phyloP scores from a whole-genome alignment of 768 basidiomycete species.

The Mycena epipterygia region DNA sequence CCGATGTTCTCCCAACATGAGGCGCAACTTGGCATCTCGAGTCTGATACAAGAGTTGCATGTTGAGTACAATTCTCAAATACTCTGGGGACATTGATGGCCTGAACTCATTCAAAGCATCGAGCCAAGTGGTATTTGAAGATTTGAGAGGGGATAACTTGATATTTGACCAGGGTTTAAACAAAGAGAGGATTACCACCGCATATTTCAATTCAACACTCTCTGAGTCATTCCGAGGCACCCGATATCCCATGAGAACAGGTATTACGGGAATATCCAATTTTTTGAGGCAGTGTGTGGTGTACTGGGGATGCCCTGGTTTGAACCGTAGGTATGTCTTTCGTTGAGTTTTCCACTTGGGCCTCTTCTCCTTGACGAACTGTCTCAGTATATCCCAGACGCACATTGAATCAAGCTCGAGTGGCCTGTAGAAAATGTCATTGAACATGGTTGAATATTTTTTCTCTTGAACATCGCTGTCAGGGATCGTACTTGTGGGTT shows the following conservation, averaged over 20 bases:
- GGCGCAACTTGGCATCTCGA: constrained; percentile 19
- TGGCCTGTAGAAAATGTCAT: constrained; percentile 30
- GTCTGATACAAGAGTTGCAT: constrained; percentile 28
- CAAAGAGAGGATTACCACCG: constrained; percentile 4
- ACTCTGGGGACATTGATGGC: not conserved
- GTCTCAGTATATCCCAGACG: constrained; percentile 21
- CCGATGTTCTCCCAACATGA: no score
- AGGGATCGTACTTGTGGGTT: not conserved
- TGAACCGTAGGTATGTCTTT: constrained; percentile 23
- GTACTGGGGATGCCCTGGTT: constrained; percentile 26
- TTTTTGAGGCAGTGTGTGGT: constrained; percentile 21
- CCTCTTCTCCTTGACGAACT: constrained; percentile 6
- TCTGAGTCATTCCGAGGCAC: constrained; percentile 24
- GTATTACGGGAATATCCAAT: constrained; percentile 10
- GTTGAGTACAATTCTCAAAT: constrained; percentile 1
- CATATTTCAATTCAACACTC: constrained; percentile 12
- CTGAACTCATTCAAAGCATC: constrained; percentile 1
- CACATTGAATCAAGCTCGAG: constrained; percentile 9
- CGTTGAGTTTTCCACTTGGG: constrained; percentile 15
- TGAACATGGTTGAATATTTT: constrained; percentile 16
- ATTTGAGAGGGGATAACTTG: constrained; percentile 10
- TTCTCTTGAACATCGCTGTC: not conserved
- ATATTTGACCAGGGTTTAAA: constrained; percentile 15
- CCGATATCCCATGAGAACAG: constrained; percentile 10
- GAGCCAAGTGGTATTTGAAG: not conserved